Evolutionary conservation across 306 rosid species (phyloP).

Genomic region (Inga laurina): DNA sequence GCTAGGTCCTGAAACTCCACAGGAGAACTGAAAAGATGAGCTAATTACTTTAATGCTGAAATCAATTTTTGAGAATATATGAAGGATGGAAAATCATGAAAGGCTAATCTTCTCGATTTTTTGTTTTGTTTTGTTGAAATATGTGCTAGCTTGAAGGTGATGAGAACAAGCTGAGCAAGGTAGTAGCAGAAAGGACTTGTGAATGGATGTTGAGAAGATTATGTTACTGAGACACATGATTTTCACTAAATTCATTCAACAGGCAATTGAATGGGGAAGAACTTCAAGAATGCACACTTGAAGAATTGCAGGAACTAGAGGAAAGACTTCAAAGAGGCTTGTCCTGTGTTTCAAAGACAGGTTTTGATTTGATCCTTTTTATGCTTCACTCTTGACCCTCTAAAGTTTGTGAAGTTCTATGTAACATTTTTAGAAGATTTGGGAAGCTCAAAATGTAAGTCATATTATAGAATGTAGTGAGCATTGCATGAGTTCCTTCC

Average conservation of each 20-base stretch:
- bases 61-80: neutral
- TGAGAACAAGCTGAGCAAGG: neutral
- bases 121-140: neutral
- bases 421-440: neutral
- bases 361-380: neutral
- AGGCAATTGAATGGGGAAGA: conserved; percentile 24
- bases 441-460: too few relatives aligned
- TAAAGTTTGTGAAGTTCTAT: too few relatives aligned
- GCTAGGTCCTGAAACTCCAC: neutral
- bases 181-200: conserved; percentile 12
- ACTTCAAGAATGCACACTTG: neutral
- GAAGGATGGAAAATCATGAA: neutral
- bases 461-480: neutral
- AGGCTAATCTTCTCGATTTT: neutral
- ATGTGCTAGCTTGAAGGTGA: neutral
- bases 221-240: neutral
- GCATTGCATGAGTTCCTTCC: neutral
- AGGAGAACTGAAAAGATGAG: neutral
- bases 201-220: neutral
- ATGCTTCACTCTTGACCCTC: neutral
- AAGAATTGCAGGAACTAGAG: conserved; percentile 24
- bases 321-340: neutral
- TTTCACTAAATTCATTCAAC: neutral
- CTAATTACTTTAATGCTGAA: neutral
- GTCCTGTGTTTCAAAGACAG: conserved; percentile 12